phyloP scores from a whole-genome alignment of 495 filamentous ascomycete species.

The Coniosporium apollinis region DNA sequence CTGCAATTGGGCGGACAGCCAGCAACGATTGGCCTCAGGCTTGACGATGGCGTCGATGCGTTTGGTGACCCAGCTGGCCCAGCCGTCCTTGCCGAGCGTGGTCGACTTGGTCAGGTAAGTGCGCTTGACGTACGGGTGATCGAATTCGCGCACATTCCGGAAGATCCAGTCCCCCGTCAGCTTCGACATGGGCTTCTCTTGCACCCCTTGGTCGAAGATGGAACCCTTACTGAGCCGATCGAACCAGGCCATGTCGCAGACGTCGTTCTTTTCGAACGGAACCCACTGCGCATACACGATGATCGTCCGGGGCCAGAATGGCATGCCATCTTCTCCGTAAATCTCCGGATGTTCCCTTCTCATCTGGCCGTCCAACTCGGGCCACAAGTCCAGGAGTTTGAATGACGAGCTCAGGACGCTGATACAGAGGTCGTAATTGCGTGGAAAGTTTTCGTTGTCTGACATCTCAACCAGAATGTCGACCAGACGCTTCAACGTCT shows the following conservation, averaged over 20 bases:
- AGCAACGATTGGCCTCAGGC: slow-evolving; percentile 20
- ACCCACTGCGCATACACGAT: slow-evolving; percentile 30
- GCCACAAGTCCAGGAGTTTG: slow-evolving; percentile 17
- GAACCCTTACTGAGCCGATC: slow-evolving; percentile 20
- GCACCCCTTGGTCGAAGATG: too few relatives aligned
- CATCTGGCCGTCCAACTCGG: slow-evolving; percentile 19
- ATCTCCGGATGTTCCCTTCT: slow-evolving; percentile 19
- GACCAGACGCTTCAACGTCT: slow-evolving; percentile 19
- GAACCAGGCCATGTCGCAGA: slow-evolving; percentile 23
- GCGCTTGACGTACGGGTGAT: slow-evolving; percentile 26
- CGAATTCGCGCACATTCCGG: slow-evolving; percentile 19
- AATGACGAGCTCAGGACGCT: slow-evolving; percentile 25
- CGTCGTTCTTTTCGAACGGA: slow-evolving; percentile 18
- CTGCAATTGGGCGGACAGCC: slow-evolving; percentile 24
- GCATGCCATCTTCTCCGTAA: slow-evolving; percentile 17
- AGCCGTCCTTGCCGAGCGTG: slow-evolving; percentile 19
- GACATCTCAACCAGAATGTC: slow-evolving; percentile 25
- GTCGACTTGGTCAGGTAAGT: slow-evolving; percentile 22
- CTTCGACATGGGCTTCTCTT: slow-evolving; percentile 25
- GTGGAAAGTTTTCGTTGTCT: slow-evolving; percentile 23
- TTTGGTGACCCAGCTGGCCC: slow-evolving; percentile 20
- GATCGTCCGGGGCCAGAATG: slow-evolving; percentile 21
- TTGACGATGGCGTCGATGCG: slow-evolving; percentile 21
- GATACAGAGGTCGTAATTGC: slow-evolving; percentile 28
- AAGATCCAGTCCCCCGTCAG: slow-evolving; percentile 26